A percentile compares a stretch with the other conserved stretches of the same genome.
These are phyloP conservation scores for Penicillium salamii DNA, from an alignment of 495 filamentous ascomycete species.

Conservation along the genomic window DNA sequence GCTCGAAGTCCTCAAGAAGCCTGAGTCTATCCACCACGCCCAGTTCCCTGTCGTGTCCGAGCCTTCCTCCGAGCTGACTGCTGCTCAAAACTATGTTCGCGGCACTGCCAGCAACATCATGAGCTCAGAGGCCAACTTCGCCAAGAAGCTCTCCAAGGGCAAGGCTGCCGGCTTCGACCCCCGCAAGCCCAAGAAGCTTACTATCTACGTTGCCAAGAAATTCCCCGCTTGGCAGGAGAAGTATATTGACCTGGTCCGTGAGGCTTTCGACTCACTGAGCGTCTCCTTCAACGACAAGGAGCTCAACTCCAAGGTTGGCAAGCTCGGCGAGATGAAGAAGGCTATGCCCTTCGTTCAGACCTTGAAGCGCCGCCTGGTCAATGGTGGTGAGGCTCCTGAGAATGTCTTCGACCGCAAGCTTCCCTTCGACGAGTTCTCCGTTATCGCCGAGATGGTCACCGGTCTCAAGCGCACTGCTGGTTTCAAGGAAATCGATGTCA, in stretches of 20 bases:
- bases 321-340: slow-evolving; percentile 89
- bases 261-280: slow-evolving; percentile 54
- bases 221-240: slow-evolving; percentile 89
- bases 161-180: slow-evolving; percentile 80
- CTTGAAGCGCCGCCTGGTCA: slow-evolving; percentile 74
- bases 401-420: slow-evolving; percentile 78
- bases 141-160: slow-evolving; percentile 83
- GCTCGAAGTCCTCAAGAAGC: slow-evolving; percentile 79
- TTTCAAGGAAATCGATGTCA: slow-evolving; percentile 58
- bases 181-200: slow-evolving; percentile 85
- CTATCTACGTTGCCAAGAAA: slow-evolving; percentile 72
- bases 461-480: slow-evolving; percentile 63
- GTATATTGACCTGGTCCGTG: slow-evolving; percentile 79
- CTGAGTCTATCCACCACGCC: slow-evolving; percentile 72
- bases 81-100: slow-evolving; percentile 78
- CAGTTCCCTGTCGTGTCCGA: slow-evolving; percentile 70
- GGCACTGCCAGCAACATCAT: slow-evolving; percentile 74
- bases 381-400: slow-evolving; percentile 50
- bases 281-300: slow-evolving; percentile 72
- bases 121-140: slow-evolving; percentile 78
- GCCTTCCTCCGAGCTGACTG: slow-evolving; percentile 60
- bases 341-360: slow-evolving; percentile 95
- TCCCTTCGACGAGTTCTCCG: slow-evolving; percentile 78
- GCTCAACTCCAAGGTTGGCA: slow-evolving; percentile 68
- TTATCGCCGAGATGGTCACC: slow-evolving; percentile 57